A percentile compares a stretch with the other conserved stretches of the same genome.
Conservation (phyloP, 2,329 filamentous ascomycete species). For the Chalara sp. region DNA sequence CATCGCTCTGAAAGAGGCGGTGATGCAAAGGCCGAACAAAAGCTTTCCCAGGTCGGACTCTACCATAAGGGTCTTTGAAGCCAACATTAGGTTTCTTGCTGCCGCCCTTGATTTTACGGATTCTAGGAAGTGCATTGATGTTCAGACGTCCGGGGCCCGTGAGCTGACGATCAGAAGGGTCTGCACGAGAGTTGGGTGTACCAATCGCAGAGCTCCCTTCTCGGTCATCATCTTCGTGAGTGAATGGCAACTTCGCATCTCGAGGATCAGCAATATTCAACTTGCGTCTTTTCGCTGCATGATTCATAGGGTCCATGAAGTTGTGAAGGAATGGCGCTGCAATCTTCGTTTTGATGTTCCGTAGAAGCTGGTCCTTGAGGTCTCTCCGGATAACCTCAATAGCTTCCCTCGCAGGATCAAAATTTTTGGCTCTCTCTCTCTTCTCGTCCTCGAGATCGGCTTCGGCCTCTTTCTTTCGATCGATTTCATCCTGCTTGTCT, state of each 20-base stretch:
- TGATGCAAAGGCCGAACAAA: constrained; percentile 76
- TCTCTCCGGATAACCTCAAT: constrained; percentile 72
- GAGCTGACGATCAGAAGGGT: constrained; percentile 50
- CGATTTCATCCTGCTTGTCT: constrained; percentile 59
- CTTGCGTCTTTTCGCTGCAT: constrained; percentile 70
- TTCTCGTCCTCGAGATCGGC: constrained; percentile 87
- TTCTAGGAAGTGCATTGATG: constrained; percentile 63
- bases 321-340: constrained; percentile 75
- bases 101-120: constrained; percentile 60
- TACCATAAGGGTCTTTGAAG: constrained; percentile 62
- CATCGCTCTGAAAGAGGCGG: constrained; percentile 67
- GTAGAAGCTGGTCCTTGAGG: constrained; percentile 77
- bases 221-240: constrained; percentile 52
- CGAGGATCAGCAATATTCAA: constrained; percentile 69
- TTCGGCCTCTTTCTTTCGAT: constrained; percentile 65
- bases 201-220: constrained; percentile 53
- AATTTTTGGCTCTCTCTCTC: constrained; percentile 74
- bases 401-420: constrained; percentile 86
- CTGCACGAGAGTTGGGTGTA: constrained; percentile 58
- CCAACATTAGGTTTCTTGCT: constrained; percentile 50
- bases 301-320: constrained; percentile 75
- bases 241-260: constrained; percentile 47
- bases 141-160: constrained; percentile 44
- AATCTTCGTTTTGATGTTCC: constrained; percentile 82
- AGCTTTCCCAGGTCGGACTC: constrained; percentile 53